These are phyloP conservation scores for Rhododendron williamsianum DNA, from an alignment of 148 eudicot species.

Conservation along the genomic window DNA sequence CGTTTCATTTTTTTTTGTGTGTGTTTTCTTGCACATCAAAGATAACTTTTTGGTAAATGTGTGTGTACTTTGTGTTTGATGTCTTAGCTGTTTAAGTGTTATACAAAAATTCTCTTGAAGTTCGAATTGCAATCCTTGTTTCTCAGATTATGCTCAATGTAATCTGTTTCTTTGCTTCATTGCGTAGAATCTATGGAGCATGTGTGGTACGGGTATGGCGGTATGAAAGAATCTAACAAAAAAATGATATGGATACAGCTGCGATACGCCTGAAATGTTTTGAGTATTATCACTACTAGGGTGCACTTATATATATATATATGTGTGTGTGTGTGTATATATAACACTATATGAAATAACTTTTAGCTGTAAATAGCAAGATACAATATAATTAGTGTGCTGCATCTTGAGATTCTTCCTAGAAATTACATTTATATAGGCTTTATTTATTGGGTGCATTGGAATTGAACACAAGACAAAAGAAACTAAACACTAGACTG, in stretches of 20 bases:
- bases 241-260: neutral
- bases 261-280: neutral
- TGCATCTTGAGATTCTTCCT: neutral
- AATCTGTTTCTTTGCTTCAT: constrained; percentile 1
- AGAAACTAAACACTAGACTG: neutral
- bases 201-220: neutral
- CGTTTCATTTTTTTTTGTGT: neutral
- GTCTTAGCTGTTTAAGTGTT: neutral
- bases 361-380: neutral
- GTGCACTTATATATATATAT: neutral
- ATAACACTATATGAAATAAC: neutral
- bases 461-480: neutral
- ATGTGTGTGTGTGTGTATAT: no score
- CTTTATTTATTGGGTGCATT: neutral
- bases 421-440: neutral
- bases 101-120: neutral
- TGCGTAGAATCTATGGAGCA: neutral
- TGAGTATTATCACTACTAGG: neutral
- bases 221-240: neutral
- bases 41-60: neutral
- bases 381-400: neutral
- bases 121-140: neutral
- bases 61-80: neutral
- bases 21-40: neutral
- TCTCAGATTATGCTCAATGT: neutral